phyloP scores from a whole-genome alignment of 176 grass and related monocot genomes.

The Carex parvula region DNA sequence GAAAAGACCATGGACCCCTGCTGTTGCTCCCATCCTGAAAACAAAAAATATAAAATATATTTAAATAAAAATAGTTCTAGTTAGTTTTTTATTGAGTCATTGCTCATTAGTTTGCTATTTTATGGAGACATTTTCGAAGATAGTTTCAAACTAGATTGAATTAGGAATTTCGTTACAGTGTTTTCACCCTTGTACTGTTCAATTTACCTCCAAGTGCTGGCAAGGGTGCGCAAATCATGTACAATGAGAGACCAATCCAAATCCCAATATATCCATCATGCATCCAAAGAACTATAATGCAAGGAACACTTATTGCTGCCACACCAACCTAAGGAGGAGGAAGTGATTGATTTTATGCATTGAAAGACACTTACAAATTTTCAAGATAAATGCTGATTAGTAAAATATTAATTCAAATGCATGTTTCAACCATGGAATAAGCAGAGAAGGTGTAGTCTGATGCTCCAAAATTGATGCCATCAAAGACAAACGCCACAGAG shows the following conservation, averaged over 20 bases:
- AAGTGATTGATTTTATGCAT: background rate
- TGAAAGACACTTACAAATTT: background rate
- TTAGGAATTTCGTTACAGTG: background rate
- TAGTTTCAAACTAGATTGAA: background rate
- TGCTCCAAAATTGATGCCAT: conserved; percentile 68
- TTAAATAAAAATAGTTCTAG: background rate
- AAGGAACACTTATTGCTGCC: conserved; percentile 49
- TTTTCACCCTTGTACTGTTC: background rate
- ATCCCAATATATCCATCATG: conserved; percentile 58
- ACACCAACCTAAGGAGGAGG: conserved; percentile 35
- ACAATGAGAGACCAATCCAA: conserved; percentile 58
- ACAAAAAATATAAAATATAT: background rate
- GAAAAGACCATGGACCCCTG: conserved; percentile 46
- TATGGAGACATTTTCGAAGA: too few species aligned
- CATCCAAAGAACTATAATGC: conserved; percentile 42
- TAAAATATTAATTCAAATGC: conserved; percentile 3
- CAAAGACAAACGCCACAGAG: conserved; percentile 65
- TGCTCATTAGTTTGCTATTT: too few species aligned
- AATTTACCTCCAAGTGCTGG: conserved; percentile 53
- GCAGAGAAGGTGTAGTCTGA: conserved; percentile 64
- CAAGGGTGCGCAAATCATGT: conserved; percentile 54
- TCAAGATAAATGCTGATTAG: background rate
- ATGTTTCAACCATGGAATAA: conserved; percentile 53
- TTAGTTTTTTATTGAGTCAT: background rate
- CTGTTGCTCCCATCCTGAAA: conserved; percentile 39